Conservation (phyloP, 169 alveolate species). For the Plasmodium gallinaceum region DNA sequence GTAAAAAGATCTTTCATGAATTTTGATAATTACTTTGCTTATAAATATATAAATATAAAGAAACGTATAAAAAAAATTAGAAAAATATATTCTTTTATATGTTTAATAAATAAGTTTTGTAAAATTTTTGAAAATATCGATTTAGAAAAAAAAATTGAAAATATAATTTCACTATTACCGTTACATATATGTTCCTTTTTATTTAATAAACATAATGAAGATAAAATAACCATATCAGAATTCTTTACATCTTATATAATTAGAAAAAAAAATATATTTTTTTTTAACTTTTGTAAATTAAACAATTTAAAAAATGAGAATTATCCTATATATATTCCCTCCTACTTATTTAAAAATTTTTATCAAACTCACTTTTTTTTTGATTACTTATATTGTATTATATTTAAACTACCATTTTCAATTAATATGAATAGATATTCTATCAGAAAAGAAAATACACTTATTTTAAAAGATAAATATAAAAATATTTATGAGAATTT, state of each 20-base stretch:
- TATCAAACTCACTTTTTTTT: slow-evolving; percentile 27
- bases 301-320: slow-evolving; percentile 11
- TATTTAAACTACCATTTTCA: slow-evolving; percentile 14
- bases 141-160: slow-evolving; percentile 24
- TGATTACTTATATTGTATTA: slow-evolving; percentile 23
- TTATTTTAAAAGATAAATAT: neutral
- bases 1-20: too few species aligned
- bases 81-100: slow-evolving; percentile 36
- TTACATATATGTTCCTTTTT: slow-evolving; percentile 58
- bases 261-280: slow-evolving; percentile 24
- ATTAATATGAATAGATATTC: slow-evolving; percentile 9
- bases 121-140: slow-evolving; percentile 26
- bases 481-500: neutral
- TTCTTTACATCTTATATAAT: slow-evolving; percentile 48
- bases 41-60: slow-evolving; percentile 20
- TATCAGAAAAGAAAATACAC: neutral
- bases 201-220: slow-evolving; percentile 61
- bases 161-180: slow-evolving; percentile 26
- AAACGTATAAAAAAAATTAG: neutral
- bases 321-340: slow-evolving; percentile 48
- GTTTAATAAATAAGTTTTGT: slow-evolving; percentile 28
- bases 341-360: slow-evolving; percentile 32
- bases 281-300: slow-evolving; percentile 28
- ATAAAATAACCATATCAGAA: slow-evolving; percentile 27
- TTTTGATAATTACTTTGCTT: slow-evolving; percentile 22